Percentiles rank a stretch among this genome's conserved stretches.
Evolutionary conservation across 1,284 basidiomycete genomes (phyloP).

Genomic region (Apiotrichum akiyoshidainum): DNA sequence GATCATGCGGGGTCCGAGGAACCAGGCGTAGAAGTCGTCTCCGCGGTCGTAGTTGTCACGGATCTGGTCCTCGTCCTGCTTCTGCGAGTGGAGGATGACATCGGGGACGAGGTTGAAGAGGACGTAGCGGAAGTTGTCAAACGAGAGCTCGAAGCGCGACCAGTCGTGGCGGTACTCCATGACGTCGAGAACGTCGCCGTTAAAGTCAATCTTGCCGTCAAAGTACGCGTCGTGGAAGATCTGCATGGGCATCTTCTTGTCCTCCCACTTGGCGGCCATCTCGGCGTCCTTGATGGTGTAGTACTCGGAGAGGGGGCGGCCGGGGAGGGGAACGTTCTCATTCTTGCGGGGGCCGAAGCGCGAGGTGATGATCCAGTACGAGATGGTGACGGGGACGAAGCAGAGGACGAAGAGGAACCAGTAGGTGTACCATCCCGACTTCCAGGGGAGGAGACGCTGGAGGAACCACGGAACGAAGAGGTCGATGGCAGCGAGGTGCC

Average conservation of each 20-base stretch:
- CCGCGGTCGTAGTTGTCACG: conserved; percentile 96
- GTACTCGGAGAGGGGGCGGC: conserved; percentile 81
- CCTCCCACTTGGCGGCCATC: conserved; percentile 71
- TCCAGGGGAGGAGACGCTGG: conserved; percentile 68
- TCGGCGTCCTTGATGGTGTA: conserved; percentile 83
- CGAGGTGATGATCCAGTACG: conserved; percentile 88
- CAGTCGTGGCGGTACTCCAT: conserved; percentile 95
- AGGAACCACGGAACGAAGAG: conserved; percentile 74
- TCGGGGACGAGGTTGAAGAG: conserved; percentile 85
- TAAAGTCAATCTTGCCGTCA: conserved; percentile 93
- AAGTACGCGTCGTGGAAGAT: conserved; percentile 97
- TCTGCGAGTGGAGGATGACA: conserved; percentile 82
- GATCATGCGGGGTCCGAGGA: conserved; percentile 55
- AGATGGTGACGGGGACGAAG: conserved; percentile 73
- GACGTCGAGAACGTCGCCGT: conserved; percentile 91
- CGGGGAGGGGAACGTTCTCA: conserved; percentile 81
- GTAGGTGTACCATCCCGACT: conserved; percentile 64
- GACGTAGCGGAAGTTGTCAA: conserved; percentile 84
- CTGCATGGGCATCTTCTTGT: conserved; percentile 95
- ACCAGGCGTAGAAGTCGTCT: conserved; percentile 91
- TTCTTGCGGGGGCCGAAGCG: conserved; percentile 77
- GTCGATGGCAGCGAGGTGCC: conserved; percentile 72
- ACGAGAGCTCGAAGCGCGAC: conserved; percentile 71
- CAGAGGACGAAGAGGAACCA: conserved; percentile 72
- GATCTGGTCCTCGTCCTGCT: conserved; percentile 93